These are phyloP conservation scores for Leccinum cinnamomeum DNA, from an alignment of 1,284 basidiomycete species.

Conservation along the genomic window DNA sequence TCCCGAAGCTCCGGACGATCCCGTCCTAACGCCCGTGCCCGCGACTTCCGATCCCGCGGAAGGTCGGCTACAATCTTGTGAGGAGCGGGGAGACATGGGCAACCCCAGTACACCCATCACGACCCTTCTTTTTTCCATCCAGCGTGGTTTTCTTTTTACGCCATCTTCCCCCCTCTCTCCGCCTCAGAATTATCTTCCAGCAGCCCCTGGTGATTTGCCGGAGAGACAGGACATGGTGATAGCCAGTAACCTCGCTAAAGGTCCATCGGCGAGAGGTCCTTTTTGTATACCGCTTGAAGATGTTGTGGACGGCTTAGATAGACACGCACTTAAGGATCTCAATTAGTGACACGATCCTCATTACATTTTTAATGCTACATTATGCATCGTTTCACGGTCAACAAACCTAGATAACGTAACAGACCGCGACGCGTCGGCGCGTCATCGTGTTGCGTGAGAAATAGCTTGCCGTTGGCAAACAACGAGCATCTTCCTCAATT, in stretches of 20 bases:
- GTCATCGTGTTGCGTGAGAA: conserved; percentile 33
- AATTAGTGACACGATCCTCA: conserved; percentile 21
- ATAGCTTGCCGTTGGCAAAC: conserved; percentile 4
- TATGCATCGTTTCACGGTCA: conserved; percentile 3
- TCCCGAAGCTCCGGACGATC: conserved; percentile 7
- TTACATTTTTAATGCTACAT: conserved; percentile 5
- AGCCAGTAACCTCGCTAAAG: conserved; percentile 6
- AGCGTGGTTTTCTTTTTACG: conserved; percentile 65
- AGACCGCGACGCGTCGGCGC: conserved; percentile 24
- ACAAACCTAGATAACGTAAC: not conserved
- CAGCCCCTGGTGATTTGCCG: conserved; percentile 12
- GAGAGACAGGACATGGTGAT: conserved; percentile 20
- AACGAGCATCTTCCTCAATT: conserved; percentile 9
- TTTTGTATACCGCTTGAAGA: conserved; percentile 19
- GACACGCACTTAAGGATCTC: conserved; percentile 28
- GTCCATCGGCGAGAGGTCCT: not conserved
- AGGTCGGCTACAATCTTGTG: conserved; percentile 1
- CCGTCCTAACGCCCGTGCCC: not conserved
- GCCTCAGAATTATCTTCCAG: conserved; percentile 46
- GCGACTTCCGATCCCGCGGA: not conserved
- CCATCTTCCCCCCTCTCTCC: conserved; percentile 60
- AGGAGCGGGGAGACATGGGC: conserved; percentile 2
- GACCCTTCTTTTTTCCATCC: conserved; percentile 62
- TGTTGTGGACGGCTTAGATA: conserved; percentile 21
- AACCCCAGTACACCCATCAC: conserved; percentile 63